A percentile compares a stretch with the other conserved stretches of the same genome.
Evolutionary conservation across 2,329 filamentous ascomycete genomes (phyloP).

Genomic region (Purpureocillium lavendulum): DNA sequence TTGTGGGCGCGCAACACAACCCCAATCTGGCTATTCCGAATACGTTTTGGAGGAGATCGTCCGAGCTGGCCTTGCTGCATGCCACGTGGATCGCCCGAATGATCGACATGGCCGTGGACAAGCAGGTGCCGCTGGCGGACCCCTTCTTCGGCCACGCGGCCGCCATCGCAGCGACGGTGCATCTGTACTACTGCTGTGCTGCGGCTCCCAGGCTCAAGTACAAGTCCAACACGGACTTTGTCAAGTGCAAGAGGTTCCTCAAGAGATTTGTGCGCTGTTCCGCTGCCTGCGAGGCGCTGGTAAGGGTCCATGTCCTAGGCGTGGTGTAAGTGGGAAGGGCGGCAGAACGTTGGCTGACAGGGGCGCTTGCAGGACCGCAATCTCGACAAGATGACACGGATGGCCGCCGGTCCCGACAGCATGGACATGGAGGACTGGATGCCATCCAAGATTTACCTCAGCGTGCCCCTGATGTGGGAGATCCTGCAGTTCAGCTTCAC

Average conservation of each 20-base stretch:
- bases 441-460: constrained; percentile 43
- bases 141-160: constrained; percentile 43
- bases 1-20: constrained; percentile 42
- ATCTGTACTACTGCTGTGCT: constrained; percentile 45
- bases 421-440: constrained; percentile 43
- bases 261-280: constrained; percentile 39
- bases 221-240: constrained; percentile 43
- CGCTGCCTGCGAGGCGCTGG: constrained; percentile 34
- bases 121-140: constrained; percentile 37
- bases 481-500: constrained; percentile 39
- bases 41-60: constrained; percentile 44
- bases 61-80: constrained; percentile 40
- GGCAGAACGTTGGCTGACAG: no score
- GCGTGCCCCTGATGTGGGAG: constrained; percentile 44
- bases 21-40: constrained; percentile 43
- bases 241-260: constrained; percentile 39
- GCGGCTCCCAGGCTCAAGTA: constrained; percentile 37
- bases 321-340: no score
- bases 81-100: constrained; percentile 45
- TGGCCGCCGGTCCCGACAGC: constrained; percentile 38
- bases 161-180: constrained; percentile 43
- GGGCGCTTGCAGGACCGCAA: constrained; percentile 34
- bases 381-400: constrained; percentile 38
- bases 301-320: constrained; percentile 23
- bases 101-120: constrained; percentile 45